These are phyloP conservation scores for Wickerhamomyces pijperi DNA, from an alignment of 805 yeast genomes.

Conservation along the genomic window DNA sequence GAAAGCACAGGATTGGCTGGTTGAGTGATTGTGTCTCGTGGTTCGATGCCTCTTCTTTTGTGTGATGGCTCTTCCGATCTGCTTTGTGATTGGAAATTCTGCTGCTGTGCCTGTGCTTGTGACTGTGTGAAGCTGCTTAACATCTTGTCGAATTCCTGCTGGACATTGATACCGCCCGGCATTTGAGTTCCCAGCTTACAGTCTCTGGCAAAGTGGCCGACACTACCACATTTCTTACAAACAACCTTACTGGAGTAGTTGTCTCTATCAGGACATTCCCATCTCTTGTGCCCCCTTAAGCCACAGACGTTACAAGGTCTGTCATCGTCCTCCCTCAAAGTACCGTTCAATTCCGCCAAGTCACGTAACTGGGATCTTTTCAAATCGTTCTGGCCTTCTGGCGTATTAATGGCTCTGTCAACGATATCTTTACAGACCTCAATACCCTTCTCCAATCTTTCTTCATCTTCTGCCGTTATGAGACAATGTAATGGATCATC, in stretches of 20 bases:
- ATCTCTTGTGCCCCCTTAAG: slow-evolving; percentile 49
- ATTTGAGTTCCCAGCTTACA: slow-evolving; percentile 32
- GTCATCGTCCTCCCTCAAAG: slow-evolving; percentile 70
- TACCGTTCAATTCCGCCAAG: slow-evolving; percentile 89
- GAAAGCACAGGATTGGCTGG: not conserved
- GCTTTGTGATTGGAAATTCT: not conserved
- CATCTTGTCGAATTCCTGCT: slow-evolving; percentile 38
- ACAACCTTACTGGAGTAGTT: slow-evolving; percentile 37
- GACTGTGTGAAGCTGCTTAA: slow-evolving; percentile 32
- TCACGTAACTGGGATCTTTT: slow-evolving; percentile 87
- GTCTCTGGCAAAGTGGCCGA: slow-evolving; percentile 84
- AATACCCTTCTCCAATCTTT: slow-evolving; percentile 65
- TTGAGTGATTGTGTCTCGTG: no score
- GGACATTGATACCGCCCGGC: slow-evolving; percentile 21
- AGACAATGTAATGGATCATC: slow-evolving; percentile 86
- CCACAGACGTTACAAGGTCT: slow-evolving; percentile 59
- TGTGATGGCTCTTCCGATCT: slow-evolving; percentile 2
- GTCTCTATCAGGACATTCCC: slow-evolving; percentile 50
- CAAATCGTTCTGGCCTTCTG: slow-evolving; percentile 87
- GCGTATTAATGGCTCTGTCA: slow-evolving; percentile 75
- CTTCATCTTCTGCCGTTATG: slow-evolving; percentile 73
- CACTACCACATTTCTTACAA: slow-evolving; percentile 69
- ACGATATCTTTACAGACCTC: slow-evolving; percentile 65
- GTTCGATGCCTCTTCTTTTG: slow-evolving; percentile 7
- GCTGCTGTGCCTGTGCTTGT: slow-evolving; percentile 4